Evolutionary conservation across 768 basidiomycete genomes (phyloP).

Genomic region (Termitomyces sp.): DNA sequence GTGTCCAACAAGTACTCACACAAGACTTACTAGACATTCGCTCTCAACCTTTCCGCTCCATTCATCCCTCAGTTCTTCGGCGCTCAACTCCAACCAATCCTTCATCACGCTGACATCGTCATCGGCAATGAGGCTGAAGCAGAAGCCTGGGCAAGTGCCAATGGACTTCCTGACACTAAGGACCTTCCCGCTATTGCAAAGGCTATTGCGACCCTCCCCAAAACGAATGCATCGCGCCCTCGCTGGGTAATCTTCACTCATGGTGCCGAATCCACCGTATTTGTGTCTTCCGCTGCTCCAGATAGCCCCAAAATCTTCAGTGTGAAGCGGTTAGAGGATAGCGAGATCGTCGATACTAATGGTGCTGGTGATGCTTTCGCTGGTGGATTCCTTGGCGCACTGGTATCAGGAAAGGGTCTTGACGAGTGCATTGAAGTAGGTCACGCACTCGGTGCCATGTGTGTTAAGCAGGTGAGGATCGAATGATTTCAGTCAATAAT

Average conservation of each 20-base stretch:
- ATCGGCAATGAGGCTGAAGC: conserved; percentile 98
- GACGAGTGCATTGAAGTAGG: conserved; percentile 79
- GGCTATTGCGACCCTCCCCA: conserved; percentile 68
- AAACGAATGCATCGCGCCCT: conserved; percentile 68
- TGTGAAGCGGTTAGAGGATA: conserved; percentile 52
- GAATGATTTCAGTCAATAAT: background rate
- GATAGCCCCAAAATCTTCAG: conserved; percentile 49
- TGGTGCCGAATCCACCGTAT: conserved; percentile 71
- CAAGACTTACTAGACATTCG: conserved; percentile 58
- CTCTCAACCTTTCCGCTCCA: conserved; percentile 92
- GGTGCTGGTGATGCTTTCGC: conserved; percentile 98
- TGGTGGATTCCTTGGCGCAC: conserved; percentile 89
- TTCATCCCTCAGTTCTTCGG: conserved; percentile 96
- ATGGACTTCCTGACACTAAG: conserved; percentile 59
- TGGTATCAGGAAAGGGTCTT: conserved; percentile 69
- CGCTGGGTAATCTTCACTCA: conserved; percentile 91
- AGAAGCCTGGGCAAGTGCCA: conserved; percentile 73
- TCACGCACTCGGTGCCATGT: conserved; percentile 82
- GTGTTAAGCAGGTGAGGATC: conserved; percentile 64
- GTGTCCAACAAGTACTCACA: conserved; percentile 1
- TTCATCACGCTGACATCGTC: conserved; percentile 83
- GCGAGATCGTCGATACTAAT: conserved; percentile 91
- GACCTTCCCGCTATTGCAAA: conserved; percentile 66
- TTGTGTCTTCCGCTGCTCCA: conserved; percentile 57
- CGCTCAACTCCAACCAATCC: conserved; percentile 68